A percentile compares a stretch with the other conserved stretches of the same genome.
Conservation (phyloP, 192 early-diverging fungal genomes). For the Coemansia sp. region DNA sequence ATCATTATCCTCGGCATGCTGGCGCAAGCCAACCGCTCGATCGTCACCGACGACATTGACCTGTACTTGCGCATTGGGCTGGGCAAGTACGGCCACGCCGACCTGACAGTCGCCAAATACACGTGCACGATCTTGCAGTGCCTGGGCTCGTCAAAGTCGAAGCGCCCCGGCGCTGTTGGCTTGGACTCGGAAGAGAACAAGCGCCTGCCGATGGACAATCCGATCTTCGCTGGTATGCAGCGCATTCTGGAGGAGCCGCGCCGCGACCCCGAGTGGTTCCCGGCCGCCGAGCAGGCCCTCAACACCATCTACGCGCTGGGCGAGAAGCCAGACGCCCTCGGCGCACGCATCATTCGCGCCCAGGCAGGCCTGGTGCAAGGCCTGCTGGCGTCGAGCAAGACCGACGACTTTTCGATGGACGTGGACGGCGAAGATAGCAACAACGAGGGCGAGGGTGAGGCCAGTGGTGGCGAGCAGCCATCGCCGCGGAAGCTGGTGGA, state of each 20-base stretch:
- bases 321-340: slow-evolving; percentile 89
- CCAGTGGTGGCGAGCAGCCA: slow-evolving; percentile 16
- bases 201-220: slow-evolving; percentile 61
- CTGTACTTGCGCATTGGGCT: slow-evolving; percentile 83
- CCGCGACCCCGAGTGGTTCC: slow-evolving; percentile 71
- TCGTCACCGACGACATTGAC: slow-evolving; percentile 88
- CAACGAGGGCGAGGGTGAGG: too few relatives aligned
- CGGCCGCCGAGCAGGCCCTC: slow-evolving; percentile 90
- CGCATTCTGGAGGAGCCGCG: slow-evolving; percentile 54
- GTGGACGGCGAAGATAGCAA: slow-evolving; percentile 37
- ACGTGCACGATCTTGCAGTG: slow-evolving; percentile 94
- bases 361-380: slow-evolving; percentile 71
- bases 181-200: slow-evolving; percentile 37
- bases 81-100: slow-evolving; percentile 77
- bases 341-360: slow-evolving; percentile 73
- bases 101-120: slow-evolving; percentile 84
- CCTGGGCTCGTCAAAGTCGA: slow-evolving; percentile 52
- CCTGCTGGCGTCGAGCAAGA: slow-evolving; percentile 26
- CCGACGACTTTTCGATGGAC: slow-evolving; percentile 13
- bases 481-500: slow-evolving; percentile 34
- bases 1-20: slow-evolving; percentile 95
- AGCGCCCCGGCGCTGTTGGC: slow-evolving; percentile 22
- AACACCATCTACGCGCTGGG: slow-evolving; percentile 90
- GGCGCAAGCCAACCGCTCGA: slow-evolving; percentile 80
- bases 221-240: slow-evolving; percentile 61